These are phyloP conservation scores for Polygonum maritimum DNA, from an alignment of 148 eudicot genomes.

Conservation along the genomic window DNA sequence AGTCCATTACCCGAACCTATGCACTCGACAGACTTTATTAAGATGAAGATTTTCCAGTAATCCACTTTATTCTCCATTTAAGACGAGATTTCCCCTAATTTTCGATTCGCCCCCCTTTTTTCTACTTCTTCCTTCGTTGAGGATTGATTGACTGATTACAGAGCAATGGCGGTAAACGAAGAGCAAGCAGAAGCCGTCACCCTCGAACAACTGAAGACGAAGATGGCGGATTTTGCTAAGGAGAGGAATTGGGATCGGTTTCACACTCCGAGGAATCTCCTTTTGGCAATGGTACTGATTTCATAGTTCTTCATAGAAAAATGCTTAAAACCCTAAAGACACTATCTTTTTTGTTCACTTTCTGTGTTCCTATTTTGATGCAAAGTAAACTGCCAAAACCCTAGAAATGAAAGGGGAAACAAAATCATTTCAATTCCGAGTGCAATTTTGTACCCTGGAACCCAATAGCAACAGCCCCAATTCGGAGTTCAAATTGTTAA, in stretches of 20 bases:
- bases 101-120: neutral
- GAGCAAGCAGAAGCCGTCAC: constrained; percentile 16
- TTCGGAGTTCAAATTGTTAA: too few relatives aligned
- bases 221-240: constrained; percentile 44
- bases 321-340: constrained; percentile 16
- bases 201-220: constrained; percentile 32
- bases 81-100: too few relatives aligned
- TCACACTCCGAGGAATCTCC: constrained; percentile 50
- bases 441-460: too few relatives aligned
- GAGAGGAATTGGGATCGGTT: constrained; percentile 56
- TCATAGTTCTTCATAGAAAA: neutral
- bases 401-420: too few relatives aligned
- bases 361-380: too few relatives aligned
- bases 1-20: neutral
- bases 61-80: too few relatives aligned
- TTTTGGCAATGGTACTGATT: constrained; percentile 37
- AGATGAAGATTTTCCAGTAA: too few relatives aligned
- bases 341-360: too few relatives aligned
- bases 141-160: neutral
- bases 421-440: too few relatives aligned
- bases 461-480: too few relatives aligned
- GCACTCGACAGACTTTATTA: neutral
- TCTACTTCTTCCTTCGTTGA: too few relatives aligned
- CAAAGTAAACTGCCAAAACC: too few relatives aligned
- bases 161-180: constrained; percentile 15